Evolutionary conservation across 805 yeast genomes (phyloP).

Genomic region (Pichia cephalocereana): DNA sequence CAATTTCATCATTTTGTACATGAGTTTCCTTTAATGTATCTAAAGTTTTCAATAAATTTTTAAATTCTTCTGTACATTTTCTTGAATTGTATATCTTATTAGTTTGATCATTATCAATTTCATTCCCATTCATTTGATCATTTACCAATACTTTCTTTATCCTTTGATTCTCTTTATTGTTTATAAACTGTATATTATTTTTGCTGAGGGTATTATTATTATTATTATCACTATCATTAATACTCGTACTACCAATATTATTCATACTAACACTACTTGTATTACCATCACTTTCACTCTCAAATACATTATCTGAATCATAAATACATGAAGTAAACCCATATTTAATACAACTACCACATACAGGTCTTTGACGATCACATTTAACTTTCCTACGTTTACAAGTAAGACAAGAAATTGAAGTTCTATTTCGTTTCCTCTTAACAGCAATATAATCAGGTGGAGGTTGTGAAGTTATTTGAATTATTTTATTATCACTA

Average conservation of each 20-base stretch:
- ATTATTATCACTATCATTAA: background rate
- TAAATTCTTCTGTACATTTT: background rate
- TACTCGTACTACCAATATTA: background rate
- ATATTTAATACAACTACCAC: constrained; percentile 23
- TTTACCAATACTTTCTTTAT: too few relatives aligned
- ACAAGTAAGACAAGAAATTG: constrained; percentile 33
- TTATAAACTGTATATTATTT: background rate
- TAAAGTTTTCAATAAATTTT: background rate
- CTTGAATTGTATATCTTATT: too few relatives aligned
- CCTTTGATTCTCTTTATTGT: too few relatives aligned
- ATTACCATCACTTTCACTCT: background rate
- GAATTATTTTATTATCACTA: constrained; percentile 6
- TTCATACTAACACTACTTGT: background rate
- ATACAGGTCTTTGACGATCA: constrained; percentile 26
- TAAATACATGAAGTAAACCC: constrained; percentile 6
- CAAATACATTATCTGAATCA: background rate
- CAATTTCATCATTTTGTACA: constrained; percentile 6
- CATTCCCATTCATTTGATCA: too few relatives aligned
- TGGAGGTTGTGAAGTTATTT: constrained; percentile 7
- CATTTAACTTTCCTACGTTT: constrained; percentile 41
- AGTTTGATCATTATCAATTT: too few relatives aligned
- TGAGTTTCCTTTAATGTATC: constrained; percentile 5
- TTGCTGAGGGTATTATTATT: background rate
- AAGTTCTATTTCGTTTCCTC: constrained; percentile 38
- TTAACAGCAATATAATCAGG: constrained; percentile 5